Evolutionary conservation across 257 asterid species (phyloP).

Genomic region (Pogostemon cablin): DNA sequence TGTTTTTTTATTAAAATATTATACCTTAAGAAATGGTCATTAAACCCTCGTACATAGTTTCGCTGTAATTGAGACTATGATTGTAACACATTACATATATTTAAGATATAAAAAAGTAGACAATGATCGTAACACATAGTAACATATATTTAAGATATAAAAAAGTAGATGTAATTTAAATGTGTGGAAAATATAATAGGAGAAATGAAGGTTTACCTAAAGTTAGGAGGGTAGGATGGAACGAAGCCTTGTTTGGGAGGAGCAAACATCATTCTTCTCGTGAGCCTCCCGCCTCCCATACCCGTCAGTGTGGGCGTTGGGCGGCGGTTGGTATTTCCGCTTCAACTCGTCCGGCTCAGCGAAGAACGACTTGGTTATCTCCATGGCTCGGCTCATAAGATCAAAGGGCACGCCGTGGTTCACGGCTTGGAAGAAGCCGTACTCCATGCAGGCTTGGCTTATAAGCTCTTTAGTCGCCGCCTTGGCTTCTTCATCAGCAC

Average conservation of each 20-base stretch:
- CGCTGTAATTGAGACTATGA: too few relatives aligned
- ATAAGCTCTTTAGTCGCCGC: slow-evolving; percentile 38
- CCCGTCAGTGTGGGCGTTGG: slow-evolving; percentile 54
- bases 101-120: too few relatives aligned
- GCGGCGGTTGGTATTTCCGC: slow-evolving; percentile 33
- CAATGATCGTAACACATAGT: too few relatives aligned
- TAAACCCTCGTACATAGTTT: too few relatives aligned
- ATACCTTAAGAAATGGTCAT: too few relatives aligned
- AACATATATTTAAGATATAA: too few relatives aligned
- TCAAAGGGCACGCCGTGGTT: slow-evolving; percentile 58
- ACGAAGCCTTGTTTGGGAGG: slow-evolving; percentile 39
- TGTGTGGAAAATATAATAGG: too few relatives aligned
- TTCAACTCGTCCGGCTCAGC: slow-evolving; percentile 47
- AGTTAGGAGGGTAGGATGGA: slow-evolving; percentile 42
- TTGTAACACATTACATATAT: too few relatives aligned
- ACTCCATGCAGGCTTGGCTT: slow-evolving; percentile 43
- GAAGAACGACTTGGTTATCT: slow-evolving; percentile 42
- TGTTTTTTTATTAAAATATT: too few relatives aligned
- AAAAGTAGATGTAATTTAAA: too few relatives aligned
- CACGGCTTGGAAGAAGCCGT: slow-evolving; percentile 51
- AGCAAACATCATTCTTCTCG: slow-evolving; percentile 61
- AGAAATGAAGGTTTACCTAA: slow-evolving; percentile 24
- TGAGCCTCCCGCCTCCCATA: slow-evolving; percentile 46
- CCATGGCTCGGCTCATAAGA: slow-evolving; percentile 45
- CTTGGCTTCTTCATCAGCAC: slow-evolving; percentile 36